A percentile compares a stretch with the other conserved stretches of the same genome.
Evolutionary conservation across 2,329 filamentous ascomycete species (phyloP).

Genomic region (Verticillium tricorpus): DNA sequence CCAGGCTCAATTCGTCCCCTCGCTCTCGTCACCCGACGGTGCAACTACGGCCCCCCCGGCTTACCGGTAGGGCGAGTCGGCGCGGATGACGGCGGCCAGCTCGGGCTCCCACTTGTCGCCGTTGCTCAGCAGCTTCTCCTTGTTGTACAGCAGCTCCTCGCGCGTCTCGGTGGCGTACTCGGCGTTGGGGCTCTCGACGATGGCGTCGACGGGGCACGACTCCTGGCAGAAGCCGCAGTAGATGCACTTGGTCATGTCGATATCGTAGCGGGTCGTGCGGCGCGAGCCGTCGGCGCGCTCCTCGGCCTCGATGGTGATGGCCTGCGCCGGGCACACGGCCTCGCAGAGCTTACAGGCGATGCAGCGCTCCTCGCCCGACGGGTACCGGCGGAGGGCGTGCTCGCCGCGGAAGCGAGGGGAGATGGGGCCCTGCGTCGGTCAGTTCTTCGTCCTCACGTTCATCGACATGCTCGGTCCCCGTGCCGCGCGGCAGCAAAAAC

Average conservation of each 20-base stretch:
- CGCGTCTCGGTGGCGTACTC: slow-evolving; percentile 64
- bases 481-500: slow-evolving; percentile 1
- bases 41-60: neutral
- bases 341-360: slow-evolving; percentile 99
- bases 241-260: slow-evolving; percentile 99
- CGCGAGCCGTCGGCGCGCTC: slow-evolving; percentile 94
- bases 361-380: slow-evolving; percentile 95
- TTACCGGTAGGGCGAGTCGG: slow-evolving; percentile 88
- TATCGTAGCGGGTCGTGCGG: slow-evolving; percentile 95
- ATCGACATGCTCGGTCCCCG: too few species aligned
- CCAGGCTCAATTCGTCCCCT: neutral
- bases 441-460: neutral
- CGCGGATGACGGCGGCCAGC: slow-evolving; percentile 84
- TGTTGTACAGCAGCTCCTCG: slow-evolving; percentile 97
- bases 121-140: slow-evolving; percentile 86
- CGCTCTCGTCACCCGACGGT: neutral
- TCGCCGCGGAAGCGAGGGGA: slow-evolving; percentile 97
- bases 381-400: slow-evolving; percentile 93
- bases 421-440: slow-evolving; percentile 66
- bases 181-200: slow-evolving; percentile 59
- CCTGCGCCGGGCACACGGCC: slow-evolving; percentile 91
- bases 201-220: slow-evolving; percentile 96
- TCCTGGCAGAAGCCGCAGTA: slow-evolving; percentile 99
- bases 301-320: slow-evolving; percentile 98
- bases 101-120: slow-evolving; percentile 98